These are phyloP conservation scores for Diaporthe sp. DNA, from an alignment of 2,329 filamentous ascomycete genomes.

Conservation along the genomic window DNA sequence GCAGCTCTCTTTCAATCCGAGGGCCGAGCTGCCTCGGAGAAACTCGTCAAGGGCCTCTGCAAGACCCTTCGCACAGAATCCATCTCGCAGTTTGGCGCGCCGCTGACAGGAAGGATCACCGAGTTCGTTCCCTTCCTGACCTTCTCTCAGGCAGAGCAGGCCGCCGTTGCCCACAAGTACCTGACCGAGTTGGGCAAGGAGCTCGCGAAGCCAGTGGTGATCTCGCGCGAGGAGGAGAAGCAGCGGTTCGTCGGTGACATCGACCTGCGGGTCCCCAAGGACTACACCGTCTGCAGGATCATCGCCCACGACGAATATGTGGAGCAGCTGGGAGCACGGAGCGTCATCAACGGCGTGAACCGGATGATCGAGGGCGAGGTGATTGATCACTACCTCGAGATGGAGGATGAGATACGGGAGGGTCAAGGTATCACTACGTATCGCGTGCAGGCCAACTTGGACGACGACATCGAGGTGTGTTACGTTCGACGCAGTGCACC, in stretches of 20 bases:
- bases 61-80: constrained; percentile 29
- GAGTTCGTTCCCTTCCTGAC: constrained; percentile 58
- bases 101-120: constrained; percentile 58
- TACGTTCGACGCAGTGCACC: neutral
- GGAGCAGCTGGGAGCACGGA: constrained; percentile 52
- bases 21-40: constrained; percentile 9
- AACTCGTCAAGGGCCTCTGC: constrained; percentile 33
- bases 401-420: constrained; percentile 49
- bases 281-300: constrained; percentile 49
- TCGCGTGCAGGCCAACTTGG: constrained; percentile 11
- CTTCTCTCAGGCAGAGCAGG: constrained; percentile 55
- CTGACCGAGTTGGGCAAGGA: constrained; percentile 51
- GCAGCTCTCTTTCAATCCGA: constrained; percentile 32
- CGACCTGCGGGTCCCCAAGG: constrained; percentile 46
- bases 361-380: constrained; percentile 42
- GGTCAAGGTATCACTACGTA: constrained; percentile 11
- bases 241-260: constrained; percentile 52
- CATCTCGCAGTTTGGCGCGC: constrained; percentile 42
- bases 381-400: constrained; percentile 48
- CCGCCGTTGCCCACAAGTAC: constrained; percentile 58
- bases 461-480: constrained; percentile 17
- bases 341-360: constrained; percentile 47
- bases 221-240: constrained; percentile 45
- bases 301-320: constrained; percentile 50
- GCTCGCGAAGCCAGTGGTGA: constrained; percentile 47